A percentile compares a stretch with the other conserved stretches of the same genome.
Conservation (phyloP, 169 alveolate genomes). For the Plasmodium blacklocki region DNA sequence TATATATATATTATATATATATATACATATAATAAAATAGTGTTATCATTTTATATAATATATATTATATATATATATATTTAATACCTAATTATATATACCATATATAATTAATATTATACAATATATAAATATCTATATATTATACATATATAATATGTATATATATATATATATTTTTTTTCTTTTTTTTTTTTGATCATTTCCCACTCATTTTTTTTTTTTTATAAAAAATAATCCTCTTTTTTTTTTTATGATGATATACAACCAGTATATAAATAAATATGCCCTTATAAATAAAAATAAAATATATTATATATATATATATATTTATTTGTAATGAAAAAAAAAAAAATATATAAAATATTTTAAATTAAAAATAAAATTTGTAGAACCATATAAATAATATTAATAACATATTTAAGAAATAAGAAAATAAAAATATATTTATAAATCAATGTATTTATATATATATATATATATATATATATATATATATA, state of each 20-base stretch:
- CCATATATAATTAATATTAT: neutral
- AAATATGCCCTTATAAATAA: neutral
- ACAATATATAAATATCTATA: neutral
- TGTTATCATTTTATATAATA: neutral
- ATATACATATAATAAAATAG: too few species aligned
- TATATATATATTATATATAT: too few species aligned
- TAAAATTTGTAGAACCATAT: neutral
- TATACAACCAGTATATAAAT: slow-evolving; percentile 12
- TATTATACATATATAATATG: neutral
- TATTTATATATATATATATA: neutral
- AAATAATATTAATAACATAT: too few species aligned
- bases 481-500: neutral
- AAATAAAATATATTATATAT: neutral
- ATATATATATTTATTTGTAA: neutral
- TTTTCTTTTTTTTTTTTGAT: slow-evolving; percentile 18
- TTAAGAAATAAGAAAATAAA: too few species aligned
- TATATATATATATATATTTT: neutral
- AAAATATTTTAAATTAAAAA: neutral
- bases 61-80: neutral
- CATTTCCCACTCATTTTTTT: slow-evolving; percentile 18
- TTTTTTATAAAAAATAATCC: slow-evolving; percentile 3
- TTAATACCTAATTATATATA: neutral
- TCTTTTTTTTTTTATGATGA: neutral
- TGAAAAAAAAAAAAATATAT: neutral
- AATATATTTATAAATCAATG: neutral